These are phyloP conservation scores for Taiwanofungus camphoratus DNA, from an alignment of 1,284 basidiomycete genomes.

Conservation along the genomic window DNA sequence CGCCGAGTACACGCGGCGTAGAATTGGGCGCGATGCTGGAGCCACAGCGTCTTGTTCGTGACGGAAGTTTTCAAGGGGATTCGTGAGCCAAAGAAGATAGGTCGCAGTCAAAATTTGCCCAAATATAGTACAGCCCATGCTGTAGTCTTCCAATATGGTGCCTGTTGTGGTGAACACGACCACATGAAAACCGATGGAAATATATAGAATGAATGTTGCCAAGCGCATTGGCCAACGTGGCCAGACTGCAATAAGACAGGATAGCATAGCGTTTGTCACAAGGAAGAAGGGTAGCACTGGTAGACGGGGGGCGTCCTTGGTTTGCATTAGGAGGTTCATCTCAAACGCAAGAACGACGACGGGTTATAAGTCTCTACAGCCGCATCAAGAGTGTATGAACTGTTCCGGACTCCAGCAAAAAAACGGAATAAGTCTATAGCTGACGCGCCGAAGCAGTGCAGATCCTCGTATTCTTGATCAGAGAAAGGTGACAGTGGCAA, in stretches of 20 bases:
- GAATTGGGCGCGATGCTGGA: constrained; percentile 1
- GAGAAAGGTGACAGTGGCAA: too few relatives aligned
- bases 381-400: too few relatives aligned
- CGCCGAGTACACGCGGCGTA: constrained; percentile 3
- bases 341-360: too few relatives aligned
- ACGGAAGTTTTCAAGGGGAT: constrained; percentile 7
- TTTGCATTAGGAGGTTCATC: too few relatives aligned
- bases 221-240: neutral
- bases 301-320: too few relatives aligned
- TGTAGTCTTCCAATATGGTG: neutral
- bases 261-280: neutral
- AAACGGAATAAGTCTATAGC: too few relatives aligned
- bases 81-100: constrained; percentile 3
- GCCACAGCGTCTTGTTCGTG: constrained; percentile 3
- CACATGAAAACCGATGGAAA: neutral
- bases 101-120: constrained; percentile 2
- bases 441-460: too few relatives aligned
- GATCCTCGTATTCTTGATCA: too few relatives aligned
- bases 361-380: too few relatives aligned
- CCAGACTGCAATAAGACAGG: neutral
- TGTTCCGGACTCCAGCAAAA: too few relatives aligned
- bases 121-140: constrained; percentile 2
- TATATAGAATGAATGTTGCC: neutral
- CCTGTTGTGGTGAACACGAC: neutral
- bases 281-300: neutral